A percentile compares a stretch with the other conserved stretches of the same genome.
These are phyloP conservation scores for Astrocystis sublimbata DNA, from an alignment of 495 filamentous ascomycete species.

Conservation along the genomic window DNA sequence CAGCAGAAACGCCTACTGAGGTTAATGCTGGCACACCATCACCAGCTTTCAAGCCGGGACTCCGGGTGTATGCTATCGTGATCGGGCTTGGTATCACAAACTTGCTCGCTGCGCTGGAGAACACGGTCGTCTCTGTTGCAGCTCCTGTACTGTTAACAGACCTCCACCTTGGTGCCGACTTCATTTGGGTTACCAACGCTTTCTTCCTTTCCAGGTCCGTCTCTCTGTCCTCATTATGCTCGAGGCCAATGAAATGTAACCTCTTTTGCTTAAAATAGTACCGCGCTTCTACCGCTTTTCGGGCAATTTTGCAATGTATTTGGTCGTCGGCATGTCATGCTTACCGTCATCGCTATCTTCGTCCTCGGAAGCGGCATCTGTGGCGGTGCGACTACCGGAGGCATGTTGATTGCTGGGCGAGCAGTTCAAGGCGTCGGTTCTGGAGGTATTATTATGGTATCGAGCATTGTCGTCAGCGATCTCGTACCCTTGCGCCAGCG, in stretches of 20 bases:
- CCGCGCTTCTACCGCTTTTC: slow-evolving; percentile 13
- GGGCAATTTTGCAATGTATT: slow-evolving; percentile 42
- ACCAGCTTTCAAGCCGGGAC: too few relatives aligned
- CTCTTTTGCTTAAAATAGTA: too few relatives aligned
- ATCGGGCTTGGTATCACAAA: slow-evolving; percentile 38
- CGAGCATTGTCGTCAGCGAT: slow-evolving; percentile 72
- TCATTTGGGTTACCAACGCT: slow-evolving; percentile 44
- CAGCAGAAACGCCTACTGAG: too few relatives aligned
- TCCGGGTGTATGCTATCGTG: too few relatives aligned
- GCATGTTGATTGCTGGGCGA: slow-evolving; percentile 71
- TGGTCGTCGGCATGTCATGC: slow-evolving; percentile 40
- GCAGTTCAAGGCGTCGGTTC: slow-evolving; percentile 77
- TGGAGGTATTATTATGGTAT: slow-evolving; percentile 70
- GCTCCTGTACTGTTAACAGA: slow-evolving; percentile 37
- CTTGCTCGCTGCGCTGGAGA: slow-evolving; percentile 31
- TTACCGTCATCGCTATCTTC: slow-evolving; percentile 37
- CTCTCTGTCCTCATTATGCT: not conserved
- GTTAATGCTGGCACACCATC: too few relatives aligned
- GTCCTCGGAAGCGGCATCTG: slow-evolving; percentile 43
- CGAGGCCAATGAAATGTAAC: too few relatives aligned
- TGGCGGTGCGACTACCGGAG: slow-evolving; percentile 32
- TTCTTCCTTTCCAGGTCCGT: slow-evolving; percentile 38
- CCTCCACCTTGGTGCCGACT: slow-evolving; percentile 32
- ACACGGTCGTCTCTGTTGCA: slow-evolving; percentile 37
- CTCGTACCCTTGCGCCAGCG: slow-evolving; percentile 67